A percentile compares a stretch with the other conserved stretches of the same genome.
These are phyloP conservation scores for Globisporangium barbulae DNA, from an alignment of 352 stramenopile species.

Conservation along the genomic window DNA sequence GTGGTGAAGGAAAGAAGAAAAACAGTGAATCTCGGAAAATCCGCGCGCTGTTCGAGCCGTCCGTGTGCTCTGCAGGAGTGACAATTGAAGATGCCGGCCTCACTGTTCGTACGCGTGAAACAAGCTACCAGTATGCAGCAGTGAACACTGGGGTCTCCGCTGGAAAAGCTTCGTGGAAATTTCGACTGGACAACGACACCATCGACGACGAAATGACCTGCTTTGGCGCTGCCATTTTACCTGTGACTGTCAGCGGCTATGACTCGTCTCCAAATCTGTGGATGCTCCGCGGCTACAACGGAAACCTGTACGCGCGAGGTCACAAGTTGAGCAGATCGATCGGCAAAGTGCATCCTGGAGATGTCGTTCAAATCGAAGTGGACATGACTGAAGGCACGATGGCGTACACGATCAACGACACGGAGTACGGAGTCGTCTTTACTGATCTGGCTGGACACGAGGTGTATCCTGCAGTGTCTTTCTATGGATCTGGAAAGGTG, in stretches of 20 bases:
- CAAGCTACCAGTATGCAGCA: slow-evolving; percentile 86
- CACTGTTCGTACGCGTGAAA: slow-evolving; percentile 78
- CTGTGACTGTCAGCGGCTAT: slow-evolving; percentile 86
- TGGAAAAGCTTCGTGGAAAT: slow-evolving; percentile 84
- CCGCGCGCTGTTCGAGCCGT: slow-evolving; percentile 73
- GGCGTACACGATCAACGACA: slow-evolving; percentile 89
- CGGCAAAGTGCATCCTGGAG: slow-evolving; percentile 86
- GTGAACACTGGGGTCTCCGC: slow-evolving; percentile 75
- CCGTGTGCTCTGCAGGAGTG: slow-evolving; percentile 73
- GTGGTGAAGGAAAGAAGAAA: slow-evolving; percentile 38
- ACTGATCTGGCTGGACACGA: slow-evolving; percentile 78
- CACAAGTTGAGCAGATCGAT: slow-evolving; percentile 85
- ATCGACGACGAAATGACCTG: slow-evolving; percentile 92
- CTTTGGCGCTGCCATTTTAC: slow-evolving; percentile 88
- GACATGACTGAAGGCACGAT: slow-evolving; percentile 87
- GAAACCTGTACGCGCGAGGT: slow-evolving; percentile 87
- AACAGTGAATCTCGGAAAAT: slow-evolving; percentile 65
- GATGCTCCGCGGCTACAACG: slow-evolving; percentile 92
- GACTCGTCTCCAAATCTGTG: slow-evolving; percentile 89
- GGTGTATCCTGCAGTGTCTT: slow-evolving; percentile 85
- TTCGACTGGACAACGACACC: slow-evolving; percentile 86
- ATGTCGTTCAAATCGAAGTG: slow-evolving; percentile 86
- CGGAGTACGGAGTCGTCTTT: slow-evolving; percentile 84
- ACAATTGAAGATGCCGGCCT: slow-evolving; percentile 73
- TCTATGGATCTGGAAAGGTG: slow-evolving; percentile 88